Conservation (phyloP, 2,329 filamentous ascomycete species). For the Coniochaeta sp. region DNA sequence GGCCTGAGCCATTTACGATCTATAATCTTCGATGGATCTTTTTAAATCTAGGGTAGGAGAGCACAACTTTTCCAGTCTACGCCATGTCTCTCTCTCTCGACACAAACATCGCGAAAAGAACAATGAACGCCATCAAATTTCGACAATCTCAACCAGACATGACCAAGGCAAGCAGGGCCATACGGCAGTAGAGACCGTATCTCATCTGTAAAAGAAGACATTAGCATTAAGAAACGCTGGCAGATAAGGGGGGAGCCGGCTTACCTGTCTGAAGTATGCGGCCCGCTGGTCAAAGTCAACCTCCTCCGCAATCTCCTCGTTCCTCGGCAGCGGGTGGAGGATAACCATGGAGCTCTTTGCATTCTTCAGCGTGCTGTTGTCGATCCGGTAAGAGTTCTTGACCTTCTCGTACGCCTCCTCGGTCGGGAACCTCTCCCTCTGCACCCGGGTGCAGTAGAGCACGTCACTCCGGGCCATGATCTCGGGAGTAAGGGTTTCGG, state of each 20-base stretch:
- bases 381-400: conserved; percentile 82
- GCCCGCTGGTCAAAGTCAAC: conserved; percentile 96
- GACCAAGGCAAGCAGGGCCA: conserved; percentile 92
- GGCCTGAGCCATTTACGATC: conserved; percentile 2
- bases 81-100: not conserved
- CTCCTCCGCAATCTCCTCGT: conserved; percentile 88
- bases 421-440: conserved; percentile 91
- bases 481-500: conserved; percentile 73
- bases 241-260: conserved; percentile 18
- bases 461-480: conserved; percentile 84
- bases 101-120: not conserved
- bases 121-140: not conserved
- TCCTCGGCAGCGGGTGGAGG: conserved; percentile 90
- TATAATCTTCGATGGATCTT: not conserved
- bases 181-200: conserved; percentile 95
- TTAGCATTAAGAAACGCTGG: conserved; percentile 27
- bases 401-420: conserved; percentile 74
- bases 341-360: conserved; percentile 92
- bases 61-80: not conserved
- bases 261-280: conserved; percentile 98
- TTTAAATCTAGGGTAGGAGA: conserved; percentile 2
- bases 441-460: conserved; percentile 92
- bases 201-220: conserved; percentile 60
- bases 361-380: conserved; percentile 82
- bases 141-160: conserved; percentile 43